These are phyloP conservation scores for Penicillium frequentans DNA, from an alignment of 2,329 filamentous ascomycete genomes.

Conservation along the genomic window DNA sequence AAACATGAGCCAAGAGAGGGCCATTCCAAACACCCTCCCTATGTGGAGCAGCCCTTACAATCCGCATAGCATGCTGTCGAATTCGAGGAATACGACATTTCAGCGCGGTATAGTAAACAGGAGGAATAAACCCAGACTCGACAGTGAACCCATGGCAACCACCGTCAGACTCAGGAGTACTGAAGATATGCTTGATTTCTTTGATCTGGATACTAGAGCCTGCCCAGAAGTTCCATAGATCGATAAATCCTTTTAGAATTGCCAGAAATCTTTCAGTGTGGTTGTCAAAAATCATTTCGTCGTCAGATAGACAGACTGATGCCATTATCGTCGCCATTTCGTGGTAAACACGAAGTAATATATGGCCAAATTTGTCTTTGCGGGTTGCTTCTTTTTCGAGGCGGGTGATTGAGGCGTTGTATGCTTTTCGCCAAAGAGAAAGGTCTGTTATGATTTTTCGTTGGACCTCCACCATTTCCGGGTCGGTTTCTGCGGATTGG, in stretches of 20 bases:
- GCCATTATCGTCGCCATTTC: conserved; percentile 48
- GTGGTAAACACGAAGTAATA: conserved; percentile 42
- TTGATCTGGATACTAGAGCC: background rate
- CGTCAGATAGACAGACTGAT: conserved; percentile 5
- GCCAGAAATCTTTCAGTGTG: conserved; percentile 21
- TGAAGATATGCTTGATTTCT: background rate
- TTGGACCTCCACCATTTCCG: conserved; percentile 6
- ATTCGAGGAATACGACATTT: conserved; percentile 36
- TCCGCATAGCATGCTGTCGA: conserved; percentile 24
- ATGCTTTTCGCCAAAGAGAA: conserved; percentile 22
- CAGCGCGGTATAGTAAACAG: conserved; percentile 33
- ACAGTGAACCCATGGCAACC: conserved; percentile 16
- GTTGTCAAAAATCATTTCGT: conserved; percentile 24
- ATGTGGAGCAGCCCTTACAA: conserved; percentile 13
- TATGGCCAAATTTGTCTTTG: conserved; percentile 19
- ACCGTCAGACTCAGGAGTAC: background rate
- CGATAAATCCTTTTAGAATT: conserved; percentile 14
- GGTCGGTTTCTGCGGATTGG: background rate
- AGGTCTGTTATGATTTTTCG: conserved; percentile 12
- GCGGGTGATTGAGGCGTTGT: conserved; percentile 9
- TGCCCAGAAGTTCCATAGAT: conserved; percentile 11
- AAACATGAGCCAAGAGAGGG: conserved; percentile 10
- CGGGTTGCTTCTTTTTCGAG: background rate
- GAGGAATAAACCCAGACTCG: conserved; percentile 34
- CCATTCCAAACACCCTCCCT: conserved; percentile 21